phyloP scores from a whole-genome alignment of 2,329 filamentous ascomycete species.

The Fusarium brachygibbosum region DNA sequence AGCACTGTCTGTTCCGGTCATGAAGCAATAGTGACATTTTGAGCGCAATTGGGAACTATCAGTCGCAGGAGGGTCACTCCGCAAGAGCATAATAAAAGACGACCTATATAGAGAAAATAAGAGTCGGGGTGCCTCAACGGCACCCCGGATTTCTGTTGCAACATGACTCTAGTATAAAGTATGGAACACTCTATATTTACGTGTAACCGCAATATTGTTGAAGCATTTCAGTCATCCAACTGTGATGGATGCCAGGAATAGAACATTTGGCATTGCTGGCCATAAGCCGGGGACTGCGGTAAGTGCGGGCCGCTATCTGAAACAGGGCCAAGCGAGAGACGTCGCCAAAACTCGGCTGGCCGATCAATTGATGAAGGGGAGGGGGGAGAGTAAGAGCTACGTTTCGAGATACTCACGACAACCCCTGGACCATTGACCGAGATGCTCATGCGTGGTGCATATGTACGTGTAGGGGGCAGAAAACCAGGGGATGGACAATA shows the following conservation, averaged over 20 bases:
- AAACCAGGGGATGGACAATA: constrained; percentile 34
- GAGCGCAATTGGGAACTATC: constrained; percentile 39
- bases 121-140: constrained; percentile 29
- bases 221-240: background rate
- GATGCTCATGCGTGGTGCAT: constrained; percentile 36
- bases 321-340: constrained; percentile 26
- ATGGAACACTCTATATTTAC: background rate
- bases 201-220: background rate
- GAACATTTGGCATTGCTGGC: background rate
- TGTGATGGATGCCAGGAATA: background rate
- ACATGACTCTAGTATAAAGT: background rate
- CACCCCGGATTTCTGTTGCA: constrained; percentile 1
- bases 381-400: constrained; percentile 15
- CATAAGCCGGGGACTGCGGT: constrained; percentile 3
- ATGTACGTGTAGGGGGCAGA: constrained; percentile 42
- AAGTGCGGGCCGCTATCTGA: constrained; percentile 18
- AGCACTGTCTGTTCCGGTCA: constrained; percentile 14
- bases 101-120: constrained; percentile 44
- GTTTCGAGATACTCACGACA: constrained; percentile 27
- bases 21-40: constrained; percentile 37
- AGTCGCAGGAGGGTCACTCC: constrained; percentile 24
- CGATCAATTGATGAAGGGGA: constrained; percentile 9
- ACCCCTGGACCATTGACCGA: constrained; percentile 34
- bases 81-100: constrained; percentile 35
- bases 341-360: constrained; percentile 13